Conservation (phyloP, 176 grass and related monocot species). For the Oryza glumipatula region DNA sequence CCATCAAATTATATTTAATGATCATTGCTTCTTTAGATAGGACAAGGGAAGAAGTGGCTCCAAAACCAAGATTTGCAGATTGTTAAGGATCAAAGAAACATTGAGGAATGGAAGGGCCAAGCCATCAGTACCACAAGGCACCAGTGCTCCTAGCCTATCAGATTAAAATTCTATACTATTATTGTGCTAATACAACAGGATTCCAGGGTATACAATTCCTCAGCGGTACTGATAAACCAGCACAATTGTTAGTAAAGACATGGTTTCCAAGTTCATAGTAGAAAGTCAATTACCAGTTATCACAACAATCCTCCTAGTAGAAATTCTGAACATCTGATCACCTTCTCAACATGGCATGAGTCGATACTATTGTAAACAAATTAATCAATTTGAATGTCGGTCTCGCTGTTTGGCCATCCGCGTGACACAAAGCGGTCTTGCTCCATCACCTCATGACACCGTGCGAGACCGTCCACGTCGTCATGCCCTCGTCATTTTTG, state of each 20-base stretch:
- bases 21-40: not conserved
- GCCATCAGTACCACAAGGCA: not conserved
- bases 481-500: too few species aligned
- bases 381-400: not conserved
- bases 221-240: conserved; percentile 26
- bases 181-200: conserved; percentile 23
- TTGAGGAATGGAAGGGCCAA: not conserved
- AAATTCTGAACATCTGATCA: conserved; percentile 20
- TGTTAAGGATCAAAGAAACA: not conserved
- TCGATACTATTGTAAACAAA: conserved; percentile 9
- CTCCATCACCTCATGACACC: too few species aligned
- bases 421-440: too few species aligned
- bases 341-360: not conserved
- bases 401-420: too few species aligned
- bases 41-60: not conserved
- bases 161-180: not conserved
- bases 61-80: too few species aligned
- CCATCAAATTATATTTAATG: not conserved
- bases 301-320: not conserved
- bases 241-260: not conserved
- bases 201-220: not conserved
- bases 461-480: too few species aligned
- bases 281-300: not conserved
- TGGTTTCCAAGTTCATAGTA: conserved; percentile 10
- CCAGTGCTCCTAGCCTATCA: not conserved